Evolutionary conservation across 202 grass and related monocot genomes (phyloP).

Genomic region (Thinopyrum obtusiflorum): DNA sequence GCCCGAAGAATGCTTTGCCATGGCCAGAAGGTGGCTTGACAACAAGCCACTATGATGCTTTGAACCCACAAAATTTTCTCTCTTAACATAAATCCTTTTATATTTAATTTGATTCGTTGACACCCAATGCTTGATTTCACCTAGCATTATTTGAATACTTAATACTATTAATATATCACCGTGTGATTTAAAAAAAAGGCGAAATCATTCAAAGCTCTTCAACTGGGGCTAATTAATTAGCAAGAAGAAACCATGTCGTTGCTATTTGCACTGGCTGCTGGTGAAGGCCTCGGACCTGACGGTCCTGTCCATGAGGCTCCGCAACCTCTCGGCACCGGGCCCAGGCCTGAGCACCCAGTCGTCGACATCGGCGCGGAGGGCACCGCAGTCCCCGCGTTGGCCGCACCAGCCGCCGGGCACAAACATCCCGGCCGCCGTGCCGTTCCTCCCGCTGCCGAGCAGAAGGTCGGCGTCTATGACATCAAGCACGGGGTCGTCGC

Average conservation of each 20-base stretch:
- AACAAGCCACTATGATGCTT: conserved; percentile 27
- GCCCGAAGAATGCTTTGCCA: conserved; percentile 39
- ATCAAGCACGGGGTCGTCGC: background rate
- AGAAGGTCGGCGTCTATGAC: background rate
- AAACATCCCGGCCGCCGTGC: background rate
- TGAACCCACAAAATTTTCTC: background rate
- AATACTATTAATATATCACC: too few relatives aligned
- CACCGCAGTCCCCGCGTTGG: background rate
- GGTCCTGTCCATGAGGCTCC: background rate
- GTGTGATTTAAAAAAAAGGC: too few relatives aligned
- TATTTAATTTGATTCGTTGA: background rate
- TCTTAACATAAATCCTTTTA: background rate
- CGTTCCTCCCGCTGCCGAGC: background rate
- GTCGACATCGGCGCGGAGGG: background rate
- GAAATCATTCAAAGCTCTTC: too few relatives aligned
- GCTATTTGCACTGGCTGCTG: background rate
- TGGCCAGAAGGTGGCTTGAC: conserved; percentile 40
- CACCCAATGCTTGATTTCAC: too few relatives aligned
- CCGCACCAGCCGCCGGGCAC: background rate
- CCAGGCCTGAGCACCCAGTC: background rate
- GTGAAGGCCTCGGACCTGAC: background rate
- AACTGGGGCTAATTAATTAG: too few relatives aligned
- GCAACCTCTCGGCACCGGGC: background rate
- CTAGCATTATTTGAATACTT: too few relatives aligned
- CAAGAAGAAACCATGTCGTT: background rate